Conservation (phyloP, 2,329 filamentous ascomycete genomes). For the Hypoxylon sp. region DNA sequence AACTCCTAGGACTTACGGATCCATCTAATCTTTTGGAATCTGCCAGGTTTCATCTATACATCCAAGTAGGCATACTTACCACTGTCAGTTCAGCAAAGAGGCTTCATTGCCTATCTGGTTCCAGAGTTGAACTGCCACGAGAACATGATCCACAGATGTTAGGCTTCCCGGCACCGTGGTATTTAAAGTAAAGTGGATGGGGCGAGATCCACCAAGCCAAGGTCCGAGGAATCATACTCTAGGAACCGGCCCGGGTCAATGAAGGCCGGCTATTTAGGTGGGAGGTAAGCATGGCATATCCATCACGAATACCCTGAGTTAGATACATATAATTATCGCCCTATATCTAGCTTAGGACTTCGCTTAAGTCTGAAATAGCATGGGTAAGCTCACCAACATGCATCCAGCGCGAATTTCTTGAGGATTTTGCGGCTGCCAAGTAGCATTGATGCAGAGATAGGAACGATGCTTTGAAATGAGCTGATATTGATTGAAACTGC, state of each 20-base stretch:
- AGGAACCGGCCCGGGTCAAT: slow-evolving; percentile 12
- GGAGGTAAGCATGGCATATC: background rate
- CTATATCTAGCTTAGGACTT: background rate
- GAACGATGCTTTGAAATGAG: slow-evolving; percentile 4
- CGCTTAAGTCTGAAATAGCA: slow-evolving; percentile 1
- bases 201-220: background rate
- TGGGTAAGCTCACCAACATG: slow-evolving; percentile 17
- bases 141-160: slow-evolving; percentile 4
- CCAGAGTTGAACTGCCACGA: slow-evolving; percentile 4
- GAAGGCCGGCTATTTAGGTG: background rate
- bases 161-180: slow-evolving; percentile 13
- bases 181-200: slow-evolving; percentile 8
- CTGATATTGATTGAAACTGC: slow-evolving; percentile 29
- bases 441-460: background rate
- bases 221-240: slow-evolving; percentile 2
- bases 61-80: background rate
- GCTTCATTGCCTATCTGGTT: slow-evolving; percentile 4
- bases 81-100: background rate
- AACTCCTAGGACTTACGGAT: background rate
- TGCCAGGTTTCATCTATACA: background rate
- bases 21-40: background rate
- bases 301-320: background rate
- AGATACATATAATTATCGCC: background rate
- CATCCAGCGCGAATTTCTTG: slow-evolving; percentile 13
- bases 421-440: background rate